Evolutionary conservation across 2,329 filamentous ascomycete species (phyloP).

Genomic region (Neurospora sp.): DNA sequence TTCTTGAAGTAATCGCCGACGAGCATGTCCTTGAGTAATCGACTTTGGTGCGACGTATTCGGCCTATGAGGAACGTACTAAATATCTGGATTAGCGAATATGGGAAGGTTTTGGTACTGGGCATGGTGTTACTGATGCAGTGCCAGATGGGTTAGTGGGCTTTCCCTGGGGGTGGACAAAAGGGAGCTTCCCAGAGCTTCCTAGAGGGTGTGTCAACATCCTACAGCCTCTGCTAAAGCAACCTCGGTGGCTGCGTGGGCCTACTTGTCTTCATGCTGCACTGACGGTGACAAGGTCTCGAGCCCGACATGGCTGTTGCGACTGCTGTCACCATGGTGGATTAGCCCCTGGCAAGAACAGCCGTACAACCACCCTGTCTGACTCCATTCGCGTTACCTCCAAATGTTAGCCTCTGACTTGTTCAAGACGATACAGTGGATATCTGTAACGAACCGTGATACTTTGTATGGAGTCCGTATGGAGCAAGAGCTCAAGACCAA

Average conservation of each 20-base stretch:
- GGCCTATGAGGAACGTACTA: constrained; percentile 24
- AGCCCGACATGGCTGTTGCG: neutral
- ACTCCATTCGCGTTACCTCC: neutral
- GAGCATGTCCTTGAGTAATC: constrained; percentile 69
- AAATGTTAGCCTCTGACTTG: neutral
- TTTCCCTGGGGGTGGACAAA: neutral
- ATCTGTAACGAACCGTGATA: neutral
- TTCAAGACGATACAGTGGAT: neutral
- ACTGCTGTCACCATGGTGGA: neutral
- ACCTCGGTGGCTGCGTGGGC: neutral
- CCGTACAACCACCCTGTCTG: neutral
- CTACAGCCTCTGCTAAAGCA: neutral
- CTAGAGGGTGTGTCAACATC: neutral
- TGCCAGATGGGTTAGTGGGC: neutral
- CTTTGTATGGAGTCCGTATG: neutral
- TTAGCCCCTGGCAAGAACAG: neutral
- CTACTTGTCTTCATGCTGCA: neutral
- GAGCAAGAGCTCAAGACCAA: neutral
- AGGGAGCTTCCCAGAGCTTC: neutral
- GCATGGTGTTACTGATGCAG: neutral
- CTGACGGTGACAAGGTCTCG: neutral
- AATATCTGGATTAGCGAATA: neutral
- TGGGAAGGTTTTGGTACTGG: neutral
- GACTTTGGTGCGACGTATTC: constrained; percentile 72
- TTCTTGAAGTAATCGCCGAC: constrained; percentile 73